Evolutionary conservation across 1,284 basidiomycete genomes (phyloP).

Genomic region (Naganishia sp.): DNA sequence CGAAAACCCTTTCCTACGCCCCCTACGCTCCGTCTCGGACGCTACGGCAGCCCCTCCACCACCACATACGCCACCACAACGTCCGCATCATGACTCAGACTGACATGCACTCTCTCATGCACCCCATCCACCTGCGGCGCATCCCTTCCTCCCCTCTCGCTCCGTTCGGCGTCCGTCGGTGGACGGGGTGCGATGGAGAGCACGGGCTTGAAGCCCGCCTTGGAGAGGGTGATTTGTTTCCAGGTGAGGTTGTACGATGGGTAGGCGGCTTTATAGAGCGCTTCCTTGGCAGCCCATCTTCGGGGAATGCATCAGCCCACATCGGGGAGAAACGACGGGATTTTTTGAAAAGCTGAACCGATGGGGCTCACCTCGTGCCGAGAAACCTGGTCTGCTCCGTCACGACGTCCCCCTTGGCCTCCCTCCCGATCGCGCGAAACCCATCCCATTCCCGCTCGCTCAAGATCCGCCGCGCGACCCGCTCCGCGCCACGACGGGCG

Average conservation of each 20-base stretch:
- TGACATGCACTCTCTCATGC: constrained; percentile 31
- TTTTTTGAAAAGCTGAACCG: no score
- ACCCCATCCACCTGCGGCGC: constrained; percentile 14
- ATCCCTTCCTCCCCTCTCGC: constrained; percentile 9
- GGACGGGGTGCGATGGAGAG: constrained; percentile 4
- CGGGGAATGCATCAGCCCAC: no score
- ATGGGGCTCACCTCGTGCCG: constrained; percentile 18
- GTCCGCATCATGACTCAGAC: constrained; percentile 36
- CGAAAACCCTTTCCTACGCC: background rate
- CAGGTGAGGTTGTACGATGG: constrained; percentile 30
- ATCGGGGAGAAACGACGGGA: no score
- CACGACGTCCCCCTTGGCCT: background rate
- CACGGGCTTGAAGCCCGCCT: constrained; percentile 15
- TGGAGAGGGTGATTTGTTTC: constrained; percentile 29
- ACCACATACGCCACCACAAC: constrained; percentile 35
- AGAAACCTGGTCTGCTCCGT: constrained; percentile 18
- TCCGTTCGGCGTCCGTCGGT: background rate
- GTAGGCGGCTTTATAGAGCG: constrained; percentile 39
- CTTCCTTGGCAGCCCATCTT: constrained; percentile 42
- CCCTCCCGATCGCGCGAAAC: constrained; percentile 11
- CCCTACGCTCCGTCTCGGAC: background rate
- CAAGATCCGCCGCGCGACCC: constrained; percentile 30
- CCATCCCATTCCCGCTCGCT: constrained; percentile 19
- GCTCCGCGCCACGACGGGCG: constrained; percentile 17
- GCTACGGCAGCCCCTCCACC: constrained; percentile 30